Conservation (phyloP, 768 basidiomycete species). For the Russula compacta region DNA sequence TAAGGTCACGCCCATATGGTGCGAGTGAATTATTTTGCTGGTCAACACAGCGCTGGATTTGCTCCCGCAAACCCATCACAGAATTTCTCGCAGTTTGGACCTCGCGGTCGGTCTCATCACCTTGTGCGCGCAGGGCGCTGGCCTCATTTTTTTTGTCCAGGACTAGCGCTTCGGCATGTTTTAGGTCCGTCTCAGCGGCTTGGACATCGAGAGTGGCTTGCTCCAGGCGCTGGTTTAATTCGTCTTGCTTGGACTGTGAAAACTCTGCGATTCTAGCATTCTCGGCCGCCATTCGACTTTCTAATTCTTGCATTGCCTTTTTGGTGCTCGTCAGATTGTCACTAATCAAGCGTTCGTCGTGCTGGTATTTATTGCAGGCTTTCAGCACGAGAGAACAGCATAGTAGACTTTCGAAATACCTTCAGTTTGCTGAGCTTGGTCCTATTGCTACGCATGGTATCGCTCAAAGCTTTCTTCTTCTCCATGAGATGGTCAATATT, state of each 20-base stretch:
- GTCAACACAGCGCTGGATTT: constrained; percentile 41
- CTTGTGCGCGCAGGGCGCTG: constrained; percentile 21
- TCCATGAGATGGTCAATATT: constrained; percentile 39
- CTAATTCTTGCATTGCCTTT: constrained; percentile 8
- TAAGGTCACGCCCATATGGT: constrained; percentile 56
- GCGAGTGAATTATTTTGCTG: constrained; percentile 49
- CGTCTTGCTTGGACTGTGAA: constrained; percentile 55
- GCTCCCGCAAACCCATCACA: constrained; percentile 39
- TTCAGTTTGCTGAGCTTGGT: constrained; percentile 35
- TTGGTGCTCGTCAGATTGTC: constrained; percentile 10
- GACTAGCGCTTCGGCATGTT: not conserved
- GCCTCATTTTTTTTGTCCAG: constrained; percentile 4
- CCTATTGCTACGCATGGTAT: constrained; percentile 45
- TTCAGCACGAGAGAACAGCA: not conserved
- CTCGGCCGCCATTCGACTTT: constrained; percentile 10
- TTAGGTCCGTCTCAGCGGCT: constrained; percentile 8
- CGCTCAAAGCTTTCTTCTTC: constrained; percentile 30
- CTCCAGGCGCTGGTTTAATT: constrained; percentile 43
- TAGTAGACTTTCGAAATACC: constrained; percentile 1
- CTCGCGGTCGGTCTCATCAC: constrained; percentile 30
- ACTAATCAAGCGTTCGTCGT: constrained; percentile 10
- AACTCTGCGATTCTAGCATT: constrained; percentile 27
- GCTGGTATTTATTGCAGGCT: not conserved
- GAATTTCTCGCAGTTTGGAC: constrained; percentile 29
- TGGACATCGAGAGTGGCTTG: constrained; percentile 30